Conservation (phyloP, 768 basidiomycete species). For the Phanerochaete carnosa region DNA sequence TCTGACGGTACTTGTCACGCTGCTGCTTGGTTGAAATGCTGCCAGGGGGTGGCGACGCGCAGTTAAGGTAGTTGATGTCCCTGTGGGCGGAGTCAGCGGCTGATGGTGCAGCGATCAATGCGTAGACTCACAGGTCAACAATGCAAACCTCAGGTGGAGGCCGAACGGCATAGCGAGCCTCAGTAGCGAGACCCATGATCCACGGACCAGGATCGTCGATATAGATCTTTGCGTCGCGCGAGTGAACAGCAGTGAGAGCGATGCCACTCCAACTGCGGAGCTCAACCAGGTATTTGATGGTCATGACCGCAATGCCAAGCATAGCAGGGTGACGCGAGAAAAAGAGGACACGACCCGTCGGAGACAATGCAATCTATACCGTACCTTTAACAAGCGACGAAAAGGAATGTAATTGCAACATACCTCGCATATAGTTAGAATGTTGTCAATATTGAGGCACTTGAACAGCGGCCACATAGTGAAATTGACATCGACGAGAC, state of each 20-base stretch:
- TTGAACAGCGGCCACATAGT: conserved; percentile 98
- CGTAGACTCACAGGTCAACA: conserved; percentile 50
- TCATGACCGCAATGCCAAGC: conserved; percentile 90
- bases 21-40: conserved; percentile 75
- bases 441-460: conserved; percentile 88
- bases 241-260: conserved; percentile 76
- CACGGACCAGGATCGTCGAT: conserved; percentile 97
- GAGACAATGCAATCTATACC: conserved; percentile 74
- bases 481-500: conserved; percentile 90
- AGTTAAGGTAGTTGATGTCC: conserved; percentile 50
- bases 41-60: conserved; percentile 73
- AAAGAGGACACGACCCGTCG: conserved; percentile 84
- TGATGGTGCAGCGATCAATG: conserved; percentile 7
- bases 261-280: conserved; percentile 92
- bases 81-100: conserved; percentile 4
- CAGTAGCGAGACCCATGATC: conserved; percentile 88
- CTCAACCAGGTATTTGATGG: conserved; percentile 89
- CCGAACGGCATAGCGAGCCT: conserved; percentile 76
- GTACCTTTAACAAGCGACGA: not conserved
- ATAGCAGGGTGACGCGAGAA: conserved; percentile 88
- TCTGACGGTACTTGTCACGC: conserved; percentile 75
- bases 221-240: conserved; percentile 88
- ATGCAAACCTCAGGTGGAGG: conserved; percentile 81
- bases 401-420: conserved; percentile 7
- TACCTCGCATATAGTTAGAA: conserved; percentile 90